These are phyloP conservation scores for Letharia columbiana DNA, from an alignment of 495 filamentous ascomycete genomes.

Conservation along the genomic window DNA sequence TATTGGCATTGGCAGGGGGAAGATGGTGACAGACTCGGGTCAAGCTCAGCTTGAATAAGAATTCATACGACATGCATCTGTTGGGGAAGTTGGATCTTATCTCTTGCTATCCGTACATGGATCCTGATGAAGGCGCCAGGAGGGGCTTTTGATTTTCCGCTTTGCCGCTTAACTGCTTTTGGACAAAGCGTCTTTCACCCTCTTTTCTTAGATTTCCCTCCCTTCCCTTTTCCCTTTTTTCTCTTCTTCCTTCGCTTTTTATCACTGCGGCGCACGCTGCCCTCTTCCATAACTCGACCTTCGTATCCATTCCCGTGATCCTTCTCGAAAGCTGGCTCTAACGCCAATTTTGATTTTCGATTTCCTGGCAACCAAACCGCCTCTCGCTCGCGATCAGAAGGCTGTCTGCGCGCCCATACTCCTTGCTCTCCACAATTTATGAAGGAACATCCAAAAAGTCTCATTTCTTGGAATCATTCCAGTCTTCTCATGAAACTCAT, in stretches of 20 bases:
- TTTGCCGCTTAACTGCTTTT: not conserved
- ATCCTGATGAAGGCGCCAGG: not conserved
- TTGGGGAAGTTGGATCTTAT: not conserved
- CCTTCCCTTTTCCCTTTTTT: not conserved
- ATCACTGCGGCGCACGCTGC: not conserved
- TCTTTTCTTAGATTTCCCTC: not conserved
- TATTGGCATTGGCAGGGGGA: not conserved
- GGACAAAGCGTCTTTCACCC: not conserved
- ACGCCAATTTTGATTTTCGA: not conserved
- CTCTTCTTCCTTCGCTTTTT: too few species aligned
- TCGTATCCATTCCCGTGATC: not conserved
- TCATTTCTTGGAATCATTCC: not conserved
- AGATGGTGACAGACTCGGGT: not conserved
- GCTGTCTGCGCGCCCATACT: not conserved
- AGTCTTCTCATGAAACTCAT: constrained; percentile 10
- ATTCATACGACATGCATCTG: not conserved
- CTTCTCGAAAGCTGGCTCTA: not conserved
- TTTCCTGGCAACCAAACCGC: constrained; percentile 1
- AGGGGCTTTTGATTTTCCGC: not conserved
- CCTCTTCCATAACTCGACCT: not conserved
- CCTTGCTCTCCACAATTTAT: not conserved
- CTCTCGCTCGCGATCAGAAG: constrained; percentile 9
- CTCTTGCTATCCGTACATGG: not conserved
- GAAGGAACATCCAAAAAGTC: not conserved
- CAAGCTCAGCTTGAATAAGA: not conserved